Evolutionary conservation across 352 stramenopile genomes (phyloP), one percentile per base, ranked within the genome.

Genomic region (Globisporangium nodosum): DNA sequence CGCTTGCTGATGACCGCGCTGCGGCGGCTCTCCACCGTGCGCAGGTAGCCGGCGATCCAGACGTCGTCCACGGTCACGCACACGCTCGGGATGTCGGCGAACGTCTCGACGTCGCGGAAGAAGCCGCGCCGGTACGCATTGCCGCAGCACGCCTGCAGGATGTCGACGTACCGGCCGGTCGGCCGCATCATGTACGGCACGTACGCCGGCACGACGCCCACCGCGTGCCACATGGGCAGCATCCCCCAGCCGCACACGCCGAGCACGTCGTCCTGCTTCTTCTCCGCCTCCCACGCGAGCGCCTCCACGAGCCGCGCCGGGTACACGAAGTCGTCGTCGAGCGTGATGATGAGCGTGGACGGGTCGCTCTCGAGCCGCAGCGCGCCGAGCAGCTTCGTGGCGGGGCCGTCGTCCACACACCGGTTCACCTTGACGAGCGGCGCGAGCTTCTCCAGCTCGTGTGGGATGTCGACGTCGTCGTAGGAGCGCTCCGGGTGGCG

Each of bases 271-370:
- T 89, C 68, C 3, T 78, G 68, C 49, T 81, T 81, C 30, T 68
- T 58, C 39, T 78, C 62, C 16, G 78, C 74, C 60, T 93, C 81
- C 83, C 83, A 93, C 39, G 76, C 70, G 24, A 91, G 63, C 35
- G 83, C 74, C 27, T 83, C 76, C 24, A 90, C 77, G 6, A 93
- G 61, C 42, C 72, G 61, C 39, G 53, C 5, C n/a, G 83, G 81
- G 52, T 93, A 91, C 60, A 81, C 75, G 58, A 93, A 93, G 74
- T 93, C 83, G 51, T 93, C 83, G 50, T 93, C 83, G 15, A 93
- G 68, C 20, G 83, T 91, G 49, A 93, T 85, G 56, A 93, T 87
- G 18, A 91, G 68, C 49, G 81, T 90, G 15, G 66, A 70, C 16
- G 73, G 56, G 50, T 90, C 76, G 42, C 67, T 63, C 52, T 91